phyloP scores from a whole-genome alignment of 345 rosid species.

The Gossypium rotundifolium region DNA sequence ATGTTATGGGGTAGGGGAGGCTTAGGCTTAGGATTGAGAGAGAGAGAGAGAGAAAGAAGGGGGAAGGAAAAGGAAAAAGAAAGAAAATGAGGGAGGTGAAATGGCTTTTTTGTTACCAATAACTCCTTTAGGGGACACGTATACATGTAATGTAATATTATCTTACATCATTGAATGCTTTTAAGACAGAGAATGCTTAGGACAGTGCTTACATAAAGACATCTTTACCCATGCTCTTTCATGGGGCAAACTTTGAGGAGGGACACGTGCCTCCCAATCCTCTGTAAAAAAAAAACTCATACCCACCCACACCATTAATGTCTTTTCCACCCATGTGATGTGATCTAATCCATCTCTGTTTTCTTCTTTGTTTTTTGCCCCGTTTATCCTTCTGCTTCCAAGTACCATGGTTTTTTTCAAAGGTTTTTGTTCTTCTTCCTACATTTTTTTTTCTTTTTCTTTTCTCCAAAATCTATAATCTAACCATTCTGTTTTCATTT shows the following conservation, averaged over 20 bases:
- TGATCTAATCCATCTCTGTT: neutral
- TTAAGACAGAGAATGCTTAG: slow-evolving; percentile 11
- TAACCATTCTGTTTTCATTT: no score
- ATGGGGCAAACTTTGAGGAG: slow-evolving; percentile 21
- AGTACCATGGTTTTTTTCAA: neutral
- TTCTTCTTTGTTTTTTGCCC: neutral
- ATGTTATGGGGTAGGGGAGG: slow-evolving; percentile 7
- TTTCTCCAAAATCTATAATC: no score
- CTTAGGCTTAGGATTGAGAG: neutral
- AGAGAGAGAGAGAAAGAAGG: neutral
- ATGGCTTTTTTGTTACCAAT: slow-evolving; percentile 7
- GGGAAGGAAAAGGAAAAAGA: neutral
- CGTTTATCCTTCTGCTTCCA: neutral
- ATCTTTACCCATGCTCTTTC: slow-evolving; percentile 21
- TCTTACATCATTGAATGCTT: slow-evolving; percentile 18
- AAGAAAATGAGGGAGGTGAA: neutral
- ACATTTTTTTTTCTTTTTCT: no score
- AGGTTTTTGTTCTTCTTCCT: neutral
- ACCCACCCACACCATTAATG: slow-evolving; percentile 16
- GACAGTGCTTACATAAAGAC: slow-evolving; percentile 20
- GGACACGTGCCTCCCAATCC: slow-evolving; percentile 34
- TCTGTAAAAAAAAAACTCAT: slow-evolving; percentile 17
- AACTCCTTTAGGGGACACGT: slow-evolving; percentile 37
- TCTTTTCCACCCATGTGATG: neutral
- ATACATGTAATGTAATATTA: slow-evolving; percentile 21